Conservation (phyloP, 2,329 filamentous ascomycete genomes). For the Lachnellula occidentalis region DNA sequence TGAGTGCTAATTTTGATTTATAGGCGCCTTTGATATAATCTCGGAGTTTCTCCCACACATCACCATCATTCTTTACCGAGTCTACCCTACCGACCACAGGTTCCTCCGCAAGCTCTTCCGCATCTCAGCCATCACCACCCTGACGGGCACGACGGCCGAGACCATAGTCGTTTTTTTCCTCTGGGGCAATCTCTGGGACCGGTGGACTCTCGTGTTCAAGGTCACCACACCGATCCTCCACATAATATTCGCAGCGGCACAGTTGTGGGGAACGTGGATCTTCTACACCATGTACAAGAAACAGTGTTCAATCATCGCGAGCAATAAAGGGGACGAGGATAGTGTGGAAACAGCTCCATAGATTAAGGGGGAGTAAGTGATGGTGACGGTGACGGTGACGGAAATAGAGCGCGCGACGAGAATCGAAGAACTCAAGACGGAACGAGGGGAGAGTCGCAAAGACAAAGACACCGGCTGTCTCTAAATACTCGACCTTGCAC, state of each 20-base stretch:
- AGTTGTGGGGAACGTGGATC: slow-evolving; percentile 38
- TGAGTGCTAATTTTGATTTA: neutral
- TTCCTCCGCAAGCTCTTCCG: slow-evolving; percentile 37
- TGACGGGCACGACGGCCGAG: slow-evolving; percentile 36
- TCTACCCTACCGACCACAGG: slow-evolving; percentile 34
- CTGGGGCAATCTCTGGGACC: slow-evolving; percentile 37
- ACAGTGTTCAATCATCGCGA: slow-evolving; percentile 16
- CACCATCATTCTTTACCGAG: slow-evolving; percentile 40
- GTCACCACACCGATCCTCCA: slow-evolving; percentile 39
- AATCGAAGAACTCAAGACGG: neutral
- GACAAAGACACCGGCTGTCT: neutral
- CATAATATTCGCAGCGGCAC: slow-evolving; percentile 36
- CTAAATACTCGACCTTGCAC: too few species aligned
- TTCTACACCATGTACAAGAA: slow-evolving; percentile 37
- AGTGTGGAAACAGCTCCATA: neutral
- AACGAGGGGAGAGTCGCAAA: neutral
- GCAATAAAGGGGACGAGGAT: slow-evolving; percentile 1
- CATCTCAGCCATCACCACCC: slow-evolving; percentile 33
- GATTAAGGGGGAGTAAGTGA: neutral
- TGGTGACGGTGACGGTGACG: neutral
- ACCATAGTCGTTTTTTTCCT: slow-evolving; percentile 40
- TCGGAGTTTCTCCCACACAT: slow-evolving; percentile 42
- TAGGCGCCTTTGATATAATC: slow-evolving; percentile 41
- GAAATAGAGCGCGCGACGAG: neutral
- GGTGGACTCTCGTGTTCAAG: slow-evolving; percentile 40